Evolutionary conservation across 169 alveolate genomes (phyloP), one percentile per base, ranked within the genome.

Genomic region (Cryptosporidium viatorum): DNA sequence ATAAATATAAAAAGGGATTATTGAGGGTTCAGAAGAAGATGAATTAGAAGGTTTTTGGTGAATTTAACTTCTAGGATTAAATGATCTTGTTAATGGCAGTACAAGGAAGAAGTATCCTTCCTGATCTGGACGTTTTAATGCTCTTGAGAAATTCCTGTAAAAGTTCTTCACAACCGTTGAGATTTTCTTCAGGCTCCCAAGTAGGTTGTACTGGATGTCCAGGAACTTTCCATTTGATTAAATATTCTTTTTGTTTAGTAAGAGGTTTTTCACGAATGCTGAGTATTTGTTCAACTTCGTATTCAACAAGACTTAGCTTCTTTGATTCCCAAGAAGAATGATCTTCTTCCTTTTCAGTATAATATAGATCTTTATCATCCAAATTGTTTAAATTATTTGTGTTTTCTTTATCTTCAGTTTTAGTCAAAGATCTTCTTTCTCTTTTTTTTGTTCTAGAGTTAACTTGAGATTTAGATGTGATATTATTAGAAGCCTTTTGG

Each of bases 171-270:
- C 89, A 80, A 7, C 89, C 89, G 29, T 67, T 59, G 12, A 80
- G 89, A 48, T 80, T 59, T 80, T 80, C 89, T 50, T 80, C 80
- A 12, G 89, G 89, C 59, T 80, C 89, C 89, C 89, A 80, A 3
- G 89, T 80, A n/a, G 89, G 89, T 18, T 80, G 89, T 60, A 80
- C 89, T 12, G 89, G 89, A 0, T 80, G 89, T 7, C 89, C 80
- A 23, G 89, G 89, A 4, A 80, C 75, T 45, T 80, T 80, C 89
- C 89, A 80, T 41, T 80, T 80, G 26, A 80, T 26, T 31, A 80
- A 55, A 41, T 80, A 80, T 50, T 80, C 89, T 51, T 65, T 80
- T 65, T 80, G 89, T 16, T 80, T 80, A n/a, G 89, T 62, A 1
- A 80, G 39, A 26, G 89, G 89, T 26, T 80, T 80, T 43, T 80